Conservation (phyloP, 164 flowering plant species). For the Nymphaea thermarum region DNA sequence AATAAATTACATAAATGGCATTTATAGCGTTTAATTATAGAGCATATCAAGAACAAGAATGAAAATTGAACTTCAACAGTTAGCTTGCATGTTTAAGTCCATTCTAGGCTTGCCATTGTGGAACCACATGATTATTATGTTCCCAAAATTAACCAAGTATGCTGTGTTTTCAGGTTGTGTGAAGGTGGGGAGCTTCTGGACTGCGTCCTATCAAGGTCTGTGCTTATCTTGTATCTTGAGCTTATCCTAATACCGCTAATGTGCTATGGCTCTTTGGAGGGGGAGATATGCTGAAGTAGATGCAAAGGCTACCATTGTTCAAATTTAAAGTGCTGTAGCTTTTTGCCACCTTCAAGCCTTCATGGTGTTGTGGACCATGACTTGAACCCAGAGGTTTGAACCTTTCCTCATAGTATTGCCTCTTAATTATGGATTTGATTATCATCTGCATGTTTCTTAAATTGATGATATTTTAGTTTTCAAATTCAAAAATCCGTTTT, state of each 20-base stretch:
- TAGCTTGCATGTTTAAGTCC: too few species aligned
- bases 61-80: too few species aligned
- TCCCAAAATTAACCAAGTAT: neutral
- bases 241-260: neutral
- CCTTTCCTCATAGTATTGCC: too few species aligned
- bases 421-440: too few species aligned
- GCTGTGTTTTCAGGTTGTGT: neutral
- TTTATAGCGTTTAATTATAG: too few species aligned
- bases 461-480: too few species aligned
- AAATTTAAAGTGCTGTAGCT: conserved; percentile 58
- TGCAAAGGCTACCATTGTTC: conserved; percentile 56
- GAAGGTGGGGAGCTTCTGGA: conserved; percentile 1
- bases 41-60: too few species aligned
- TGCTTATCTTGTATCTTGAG: neutral
- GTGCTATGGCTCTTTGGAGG: conserved; percentile 20
- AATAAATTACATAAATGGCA: too few species aligned
- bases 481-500: too few species aligned
- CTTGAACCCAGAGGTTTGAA: conserved; percentile 90
- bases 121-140: too few species aligned
- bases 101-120: too few species aligned
- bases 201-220: neutral
- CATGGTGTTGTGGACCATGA: conserved; percentile 94
- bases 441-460: too few species aligned
- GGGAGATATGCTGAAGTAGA: conserved; percentile 79
- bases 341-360: conserved; percentile 85